Percentiles rank a stretch among this genome's conserved stretches.
These are phyloP conservation scores for Arthroderma sp. DNA, from an alignment of 2,329 filamentous ascomycete genomes.

Conservation along the genomic window DNA sequence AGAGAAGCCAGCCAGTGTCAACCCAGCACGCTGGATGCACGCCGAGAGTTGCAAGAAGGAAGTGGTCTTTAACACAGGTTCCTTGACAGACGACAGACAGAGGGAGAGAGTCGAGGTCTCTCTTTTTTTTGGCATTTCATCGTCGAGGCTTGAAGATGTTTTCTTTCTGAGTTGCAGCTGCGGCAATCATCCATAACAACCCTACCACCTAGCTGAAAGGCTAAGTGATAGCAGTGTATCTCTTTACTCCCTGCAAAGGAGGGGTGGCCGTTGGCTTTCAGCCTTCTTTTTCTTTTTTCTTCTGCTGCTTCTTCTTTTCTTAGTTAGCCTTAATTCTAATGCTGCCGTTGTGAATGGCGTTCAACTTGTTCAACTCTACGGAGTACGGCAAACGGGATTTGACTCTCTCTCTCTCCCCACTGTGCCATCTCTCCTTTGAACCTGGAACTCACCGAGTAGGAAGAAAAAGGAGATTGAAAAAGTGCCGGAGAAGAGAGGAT, in stretches of 20 bases:
- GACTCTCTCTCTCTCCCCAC: background rate
- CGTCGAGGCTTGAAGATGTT: background rate
- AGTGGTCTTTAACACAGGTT: background rate
- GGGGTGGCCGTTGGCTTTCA: background rate
- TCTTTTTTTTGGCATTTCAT: too few relatives aligned
- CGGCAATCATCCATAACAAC: constrained; percentile 1
- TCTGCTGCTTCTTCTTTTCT: background rate
- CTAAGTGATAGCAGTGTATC: background rate
- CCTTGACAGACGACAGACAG: background rate
- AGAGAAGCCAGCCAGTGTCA: background rate
- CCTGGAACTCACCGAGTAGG: background rate
- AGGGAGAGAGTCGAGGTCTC: too few relatives aligned
- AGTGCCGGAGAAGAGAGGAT: background rate
- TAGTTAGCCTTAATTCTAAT: background rate
- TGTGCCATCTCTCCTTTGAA: background rate
- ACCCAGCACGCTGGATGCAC: constrained; percentile 6
- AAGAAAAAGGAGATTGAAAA: background rate
- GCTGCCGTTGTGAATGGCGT: background rate
- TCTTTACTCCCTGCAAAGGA: background rate
- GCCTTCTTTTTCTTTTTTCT: background rate
- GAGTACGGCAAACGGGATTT: background rate
- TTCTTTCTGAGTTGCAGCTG: background rate
- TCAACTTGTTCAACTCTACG: background rate
- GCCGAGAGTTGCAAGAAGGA: background rate
- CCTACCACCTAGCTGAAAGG: background rate